Base-by-base conservation (phyloP, 768 basidiomycete species). In the Pleurotus tuber-regium region DNA sequence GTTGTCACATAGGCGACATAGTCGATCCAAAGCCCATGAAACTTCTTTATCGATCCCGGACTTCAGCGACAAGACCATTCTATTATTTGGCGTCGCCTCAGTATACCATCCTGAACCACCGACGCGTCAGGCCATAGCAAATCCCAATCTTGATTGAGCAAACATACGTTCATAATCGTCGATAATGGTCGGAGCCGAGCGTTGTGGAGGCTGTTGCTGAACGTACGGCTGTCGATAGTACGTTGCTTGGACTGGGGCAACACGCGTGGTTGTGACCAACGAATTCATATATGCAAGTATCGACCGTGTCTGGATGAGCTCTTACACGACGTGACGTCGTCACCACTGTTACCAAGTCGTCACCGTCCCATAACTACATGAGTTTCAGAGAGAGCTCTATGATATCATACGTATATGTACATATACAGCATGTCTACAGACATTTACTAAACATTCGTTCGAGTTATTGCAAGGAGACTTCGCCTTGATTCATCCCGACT, bases 11-110 rank as follows among this genome's bases (percentile, higher is more conserved):
- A 91, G 75, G 16, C 89, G 81, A 55, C 87, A 84, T 8, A 98
- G 78, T 42, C 89, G 84, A 59, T 92, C 87, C 31, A 99, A 79
- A 16, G 94, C 90, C 89, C 92, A 98, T 51, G 83, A 83, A 51
- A 94, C 77, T 62, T 98, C 96, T 6, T 80, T 68, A 48, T 84
- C 76, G 41, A 98, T 86, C 4, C 84, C 87, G 11, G 92, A 98
- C 21, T 84, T 81, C 35, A 98, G 70, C 2, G 94, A 86, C 12
- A 99, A 82, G n/a, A 92, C 75, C 83, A 98, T 92, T 35, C 95
- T 81, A 65, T 98, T 98, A 63, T 73, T 86, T 1, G 87, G 74
- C 2, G 80, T 76, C 1, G 78, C 73, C 58, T 93, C 89, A n/a
- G 91, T 89, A 61, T 92, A 94, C 83, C 89, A 92, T 59, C 88